A percentile compares a stretch with the other conserved stretches of the same genome.
These are phyloP conservation scores for Pythium grandisporangium DNA, from an alignment of 352 stramenopile genomes.

Conservation along the genomic window DNA sequence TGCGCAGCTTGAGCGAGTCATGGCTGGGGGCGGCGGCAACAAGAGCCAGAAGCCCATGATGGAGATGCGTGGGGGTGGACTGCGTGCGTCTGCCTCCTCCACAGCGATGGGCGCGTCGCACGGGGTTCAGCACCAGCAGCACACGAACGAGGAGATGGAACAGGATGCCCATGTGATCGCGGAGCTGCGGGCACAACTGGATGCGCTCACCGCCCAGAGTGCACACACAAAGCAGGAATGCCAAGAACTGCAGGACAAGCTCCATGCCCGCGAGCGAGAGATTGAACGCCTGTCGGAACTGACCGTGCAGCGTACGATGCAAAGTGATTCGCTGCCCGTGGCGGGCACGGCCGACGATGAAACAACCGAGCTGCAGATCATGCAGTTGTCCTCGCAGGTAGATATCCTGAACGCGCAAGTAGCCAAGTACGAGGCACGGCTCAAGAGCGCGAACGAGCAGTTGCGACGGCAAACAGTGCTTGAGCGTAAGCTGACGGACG, in stretches of 20 bases:
- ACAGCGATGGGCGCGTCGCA: neutral
- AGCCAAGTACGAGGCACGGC: slow-evolving; percentile 66
- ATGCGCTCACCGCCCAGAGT: slow-evolving; percentile 35
- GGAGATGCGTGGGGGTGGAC: slow-evolving; percentile 10
- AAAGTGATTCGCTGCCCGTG: neutral
- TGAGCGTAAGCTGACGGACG: slow-evolving; percentile 47
- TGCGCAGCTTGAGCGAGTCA: slow-evolving; percentile 44
- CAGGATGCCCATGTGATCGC: slow-evolving; percentile 21
- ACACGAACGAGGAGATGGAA: slow-evolving; percentile 5
- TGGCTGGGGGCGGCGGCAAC: slow-evolving; percentile 21
- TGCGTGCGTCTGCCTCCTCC: slow-evolving; percentile 9
- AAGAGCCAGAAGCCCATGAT: slow-evolving; percentile 9
- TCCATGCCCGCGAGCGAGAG: slow-evolving; percentile 58
- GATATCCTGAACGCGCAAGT: slow-evolving; percentile 76
- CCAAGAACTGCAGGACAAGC: slow-evolving; percentile 33
- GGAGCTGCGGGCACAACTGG: slow-evolving; percentile 37
- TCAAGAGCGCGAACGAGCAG: slow-evolving; percentile 52
- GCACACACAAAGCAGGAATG: slow-evolving; percentile 22
- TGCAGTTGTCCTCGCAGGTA: slow-evolving; percentile 60
- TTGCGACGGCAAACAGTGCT: slow-evolving; percentile 26
- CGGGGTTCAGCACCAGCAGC: neutral
- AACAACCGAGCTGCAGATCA: slow-evolving; percentile 44
- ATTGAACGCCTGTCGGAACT: slow-evolving; percentile 55
- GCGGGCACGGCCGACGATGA: slow-evolving; percentile 13
- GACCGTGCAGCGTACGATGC: slow-evolving; percentile 13